Evolutionary conservation across 1,139 yeast species (phyloP).

Genomic region (Geotrichum bryndzae): DNA sequence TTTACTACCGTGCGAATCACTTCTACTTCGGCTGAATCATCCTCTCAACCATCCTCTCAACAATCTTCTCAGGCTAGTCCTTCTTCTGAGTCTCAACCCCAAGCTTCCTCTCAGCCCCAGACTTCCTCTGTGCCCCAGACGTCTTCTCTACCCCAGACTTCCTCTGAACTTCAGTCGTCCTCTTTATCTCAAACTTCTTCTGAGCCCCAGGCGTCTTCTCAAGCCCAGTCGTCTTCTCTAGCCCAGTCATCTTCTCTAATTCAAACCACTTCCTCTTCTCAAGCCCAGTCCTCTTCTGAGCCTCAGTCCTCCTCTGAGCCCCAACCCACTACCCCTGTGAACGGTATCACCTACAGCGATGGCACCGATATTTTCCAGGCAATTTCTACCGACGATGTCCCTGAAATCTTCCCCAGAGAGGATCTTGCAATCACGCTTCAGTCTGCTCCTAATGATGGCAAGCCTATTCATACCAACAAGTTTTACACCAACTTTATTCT

Average conservation of each 20-base stretch:
- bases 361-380: constrained; percentile 45
- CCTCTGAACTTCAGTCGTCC: not conserved
- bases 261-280: constrained; percentile 10
- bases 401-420: constrained; percentile 44
- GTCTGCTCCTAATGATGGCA: constrained; percentile 41
- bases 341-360: constrained; percentile 21
- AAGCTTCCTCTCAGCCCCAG: not conserved
- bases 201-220: constrained; percentile 7
- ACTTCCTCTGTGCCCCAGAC: not conserved
- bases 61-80: not conserved
- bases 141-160: not conserved
- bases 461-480: constrained; percentile 74
- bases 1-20: not conserved
- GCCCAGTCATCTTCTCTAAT: constrained; percentile 12
- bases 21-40: constrained; percentile 4
- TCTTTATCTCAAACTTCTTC: not conserved
- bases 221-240: constrained; percentile 11
- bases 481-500: constrained; percentile 75
- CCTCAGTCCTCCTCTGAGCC: constrained; percentile 13
- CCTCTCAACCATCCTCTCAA: not conserved
- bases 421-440: constrained; percentile 47
- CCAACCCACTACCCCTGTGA: constrained; percentile 10
- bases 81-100: constrained; percentile 1
- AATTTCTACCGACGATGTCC: constrained; percentile 47
- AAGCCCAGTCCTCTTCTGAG: constrained; percentile 13